phyloP scores from a whole-genome alignment of 768 basidiomycete species.

The Suillus brevipes region DNA sequence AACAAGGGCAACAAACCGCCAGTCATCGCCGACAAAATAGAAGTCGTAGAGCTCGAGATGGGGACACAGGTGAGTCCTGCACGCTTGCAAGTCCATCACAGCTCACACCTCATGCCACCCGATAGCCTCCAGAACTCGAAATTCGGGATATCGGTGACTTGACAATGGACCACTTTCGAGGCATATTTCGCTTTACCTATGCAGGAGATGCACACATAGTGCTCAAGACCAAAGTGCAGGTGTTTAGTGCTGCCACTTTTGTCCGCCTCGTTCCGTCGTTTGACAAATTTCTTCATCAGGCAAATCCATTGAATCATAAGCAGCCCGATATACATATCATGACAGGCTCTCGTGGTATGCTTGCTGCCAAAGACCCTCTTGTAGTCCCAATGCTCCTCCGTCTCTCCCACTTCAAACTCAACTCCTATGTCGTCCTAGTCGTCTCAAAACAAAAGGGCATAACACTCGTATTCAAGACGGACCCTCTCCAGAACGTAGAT shows the following conservation, averaged over 20 bases:
- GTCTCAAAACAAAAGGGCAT: slow-evolving; percentile 98
- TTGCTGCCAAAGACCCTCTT: slow-evolving; percentile 92
- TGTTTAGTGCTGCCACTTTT: slow-evolving; percentile 33
- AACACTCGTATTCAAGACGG: slow-evolving; percentile 98
- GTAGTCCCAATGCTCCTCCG: slow-evolving; percentile 98
- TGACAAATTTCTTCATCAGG: slow-evolving; percentile 45
- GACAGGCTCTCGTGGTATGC: slow-evolving; percentile 80
- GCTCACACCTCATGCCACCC: slow-evolving; percentile 12
- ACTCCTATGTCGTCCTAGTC: slow-evolving; percentile 95
- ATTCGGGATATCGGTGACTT: slow-evolving; percentile 97
- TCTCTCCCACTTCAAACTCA: slow-evolving; percentile 91
- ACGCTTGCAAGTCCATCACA: background rate
- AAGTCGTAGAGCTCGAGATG: slow-evolving; percentile 99
- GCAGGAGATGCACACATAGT: slow-evolving; percentile 89
- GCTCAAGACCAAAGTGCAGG: slow-evolving; percentile 91
- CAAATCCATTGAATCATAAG: slow-evolving; percentile 93
- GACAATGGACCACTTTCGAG: slow-evolving; percentile 92
- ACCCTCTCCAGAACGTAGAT: slow-evolving; percentile 96
- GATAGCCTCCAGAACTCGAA: slow-evolving; percentile 92
- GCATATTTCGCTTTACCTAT: slow-evolving; percentile 95
- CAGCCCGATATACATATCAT: slow-evolving; percentile 88
- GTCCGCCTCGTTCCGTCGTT: background rate
- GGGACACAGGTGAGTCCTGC: slow-evolving; percentile 77
- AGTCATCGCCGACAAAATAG: slow-evolving; percentile 95
- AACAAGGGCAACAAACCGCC: slow-evolving; percentile 98